phyloP scores from a whole-genome alignment of 345 rosid species.

The Kandelia obovata region DNA sequence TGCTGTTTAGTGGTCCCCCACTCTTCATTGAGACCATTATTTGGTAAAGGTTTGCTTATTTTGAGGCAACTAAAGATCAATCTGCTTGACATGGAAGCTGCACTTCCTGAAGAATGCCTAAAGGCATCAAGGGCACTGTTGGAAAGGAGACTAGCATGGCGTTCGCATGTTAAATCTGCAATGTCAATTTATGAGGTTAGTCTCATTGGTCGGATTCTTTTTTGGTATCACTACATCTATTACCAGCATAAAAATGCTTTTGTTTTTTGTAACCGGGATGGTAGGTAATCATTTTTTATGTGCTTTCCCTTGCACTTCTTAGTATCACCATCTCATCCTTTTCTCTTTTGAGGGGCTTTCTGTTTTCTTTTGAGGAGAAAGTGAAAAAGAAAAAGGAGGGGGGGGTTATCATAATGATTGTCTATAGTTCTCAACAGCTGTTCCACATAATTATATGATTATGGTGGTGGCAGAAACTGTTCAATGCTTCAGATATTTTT shows the following conservation, averaged over 20 bases:
- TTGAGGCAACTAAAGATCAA: constrained; percentile 59
- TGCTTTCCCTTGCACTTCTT: too few relatives aligned
- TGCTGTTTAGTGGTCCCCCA: constrained; percentile 65
- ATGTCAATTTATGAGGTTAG: constrained; percentile 84
- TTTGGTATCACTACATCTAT: not conserved
- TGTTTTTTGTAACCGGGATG: not conserved
- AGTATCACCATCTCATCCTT: too few relatives aligned
- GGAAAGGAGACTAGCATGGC: constrained; percentile 78
- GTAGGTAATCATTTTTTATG: too few relatives aligned
- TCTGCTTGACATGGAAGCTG: constrained; percentile 95
- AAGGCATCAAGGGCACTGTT: constrained; percentile 57
- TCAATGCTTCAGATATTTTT: too few relatives aligned
- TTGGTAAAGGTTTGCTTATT: constrained; percentile 51
- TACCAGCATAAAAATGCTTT: not conserved
- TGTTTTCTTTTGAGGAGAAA: too few relatives aligned
- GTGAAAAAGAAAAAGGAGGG: too few relatives aligned
- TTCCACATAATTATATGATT: too few relatives aligned
- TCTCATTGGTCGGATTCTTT: not conserved
- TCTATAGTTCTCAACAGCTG: too few relatives aligned
- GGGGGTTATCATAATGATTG: too few relatives aligned
- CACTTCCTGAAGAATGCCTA: constrained; percentile 70
- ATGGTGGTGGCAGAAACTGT: too few relatives aligned
- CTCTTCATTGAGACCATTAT: constrained; percentile 68
- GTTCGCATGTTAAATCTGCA: constrained; percentile 72
- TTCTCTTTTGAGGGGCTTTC: too few relatives aligned